phyloP scores from a whole-genome alignment of 2,329 filamentous ascomycete species.

The Fusarium sp. region DNA sequence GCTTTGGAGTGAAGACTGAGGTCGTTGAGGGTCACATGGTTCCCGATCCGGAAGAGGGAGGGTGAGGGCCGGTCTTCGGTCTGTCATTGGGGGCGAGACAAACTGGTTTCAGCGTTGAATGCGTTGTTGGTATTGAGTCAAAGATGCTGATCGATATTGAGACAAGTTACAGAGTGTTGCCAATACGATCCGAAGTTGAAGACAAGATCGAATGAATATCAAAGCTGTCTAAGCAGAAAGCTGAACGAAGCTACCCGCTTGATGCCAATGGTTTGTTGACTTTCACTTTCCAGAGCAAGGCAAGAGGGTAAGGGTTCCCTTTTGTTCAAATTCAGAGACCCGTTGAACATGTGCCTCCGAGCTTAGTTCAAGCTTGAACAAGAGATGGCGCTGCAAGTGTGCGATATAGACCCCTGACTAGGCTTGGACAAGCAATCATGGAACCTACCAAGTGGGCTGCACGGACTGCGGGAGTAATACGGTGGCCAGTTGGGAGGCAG shows the following conservation, averaged over 20 bases:
- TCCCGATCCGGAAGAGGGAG: constrained; percentile 44
- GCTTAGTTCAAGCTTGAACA: constrained; percentile 31
- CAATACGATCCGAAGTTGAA: not conserved
- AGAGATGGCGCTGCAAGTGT: constrained; percentile 35
- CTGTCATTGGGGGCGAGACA: constrained; percentile 41
- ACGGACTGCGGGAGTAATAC: constrained; percentile 39
- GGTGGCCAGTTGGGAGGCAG: constrained; percentile 42
- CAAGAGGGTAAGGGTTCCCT: constrained; percentile 30
- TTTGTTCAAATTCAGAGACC: constrained; percentile 29
- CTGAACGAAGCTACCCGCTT: constrained; percentile 10
- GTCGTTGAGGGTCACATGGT: constrained; percentile 35
- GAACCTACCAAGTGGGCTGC: constrained; percentile 38
- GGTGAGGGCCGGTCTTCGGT: constrained; percentile 45
- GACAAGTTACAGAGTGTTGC: constrained; percentile 12
- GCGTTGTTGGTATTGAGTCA: constrained; percentile 1
- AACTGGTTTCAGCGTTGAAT: constrained; percentile 21
- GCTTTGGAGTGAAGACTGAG: constrained; percentile 34
- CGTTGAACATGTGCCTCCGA: constrained; percentile 38
- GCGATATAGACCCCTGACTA: constrained; percentile 46
- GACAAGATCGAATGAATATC: constrained; percentile 3
- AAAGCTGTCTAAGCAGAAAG: constrained; percentile 1
- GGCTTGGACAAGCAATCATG: constrained; percentile 42
- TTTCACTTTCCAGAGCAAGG: constrained; percentile 14
- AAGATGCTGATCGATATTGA: constrained; percentile 1
- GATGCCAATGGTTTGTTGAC: constrained; percentile 28